Evolutionary conservation across 73 alveolate genomes (phyloP), one percentile per base, ranked within the genome.

Genomic region (Tetrahymena elliotti): DNA sequence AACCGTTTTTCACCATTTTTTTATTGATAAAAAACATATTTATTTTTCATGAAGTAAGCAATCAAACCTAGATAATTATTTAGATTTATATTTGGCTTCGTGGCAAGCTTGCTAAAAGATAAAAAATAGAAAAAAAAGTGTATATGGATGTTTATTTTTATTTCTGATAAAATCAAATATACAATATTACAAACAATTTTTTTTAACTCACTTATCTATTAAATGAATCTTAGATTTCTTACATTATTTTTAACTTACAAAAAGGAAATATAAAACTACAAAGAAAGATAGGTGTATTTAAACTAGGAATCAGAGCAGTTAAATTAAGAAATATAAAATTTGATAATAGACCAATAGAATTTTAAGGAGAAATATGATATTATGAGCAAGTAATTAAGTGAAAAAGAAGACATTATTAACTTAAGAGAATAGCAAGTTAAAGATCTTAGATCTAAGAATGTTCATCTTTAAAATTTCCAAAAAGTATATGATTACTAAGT

Each of bases 401-500:
- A 94, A 34, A 94, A 94, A 39, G 96, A 94, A 53, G 93, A 94
- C 11, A 38, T 94, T 1, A 94, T 94, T 10, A 94, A 94, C 41
- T 83, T 83, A 84, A 94, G 96, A 82, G 96, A 94, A 84, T 94
- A 94, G 82, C 35, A 94, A 94, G 93, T 94, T 38, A 94, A 94
- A 84, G 96, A 94, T 15, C 93, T 94, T 37, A 94, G 96, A 33
- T 53, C 93, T 34, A 94, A 94, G 13, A 94, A 94, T 94, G 93
- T 94, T 1, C 96, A 94, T 83, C 94, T 94, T 33, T 33, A 94
- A 39, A 94, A 94, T 33, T 94, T 94, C 82, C 83, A 94, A 83
- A 94, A 94, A 94, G 96, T 94, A 0, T 94, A 94, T 83, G 96
- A 94, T 94, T 94, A 94, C 52, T 83, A 93, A 94, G 96, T 94